A percentile compares a stretch with the other conserved stretches of the same genome.
phyloP scores from a whole-genome alignment of 129 eudicot species.

The Deinandra increscens region DNA sequence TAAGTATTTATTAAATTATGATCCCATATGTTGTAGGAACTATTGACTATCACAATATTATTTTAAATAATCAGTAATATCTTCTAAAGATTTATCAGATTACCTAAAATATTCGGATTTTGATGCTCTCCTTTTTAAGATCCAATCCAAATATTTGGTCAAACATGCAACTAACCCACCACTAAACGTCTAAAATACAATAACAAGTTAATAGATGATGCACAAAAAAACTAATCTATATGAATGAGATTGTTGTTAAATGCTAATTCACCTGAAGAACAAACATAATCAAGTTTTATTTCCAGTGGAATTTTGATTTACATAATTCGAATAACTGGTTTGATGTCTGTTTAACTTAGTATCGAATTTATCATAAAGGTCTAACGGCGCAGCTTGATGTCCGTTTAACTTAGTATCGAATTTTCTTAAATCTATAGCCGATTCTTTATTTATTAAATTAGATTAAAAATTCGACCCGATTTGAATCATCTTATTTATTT shows the following conservation, averaged over 20 bases:
- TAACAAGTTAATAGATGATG: neutral
- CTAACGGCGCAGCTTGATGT: too few species aligned
- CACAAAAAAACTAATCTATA: conserved; percentile 16
- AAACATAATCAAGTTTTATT: conserved; percentile 28
- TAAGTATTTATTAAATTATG: neutral
- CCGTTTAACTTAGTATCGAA: too few species aligned
- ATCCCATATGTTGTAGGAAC: neutral
- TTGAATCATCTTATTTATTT: too few species aligned
- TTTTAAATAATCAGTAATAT: conserved; percentile 19
- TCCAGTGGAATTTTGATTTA: conserved; percentile 31
- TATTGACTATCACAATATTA: neutral
- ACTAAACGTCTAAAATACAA: neutral
- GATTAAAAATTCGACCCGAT: too few species aligned
- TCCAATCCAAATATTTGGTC: conserved; percentile 14
- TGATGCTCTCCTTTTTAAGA: conserved; percentile 15
- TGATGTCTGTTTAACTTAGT: too few species aligned
- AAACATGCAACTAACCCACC: neutral
- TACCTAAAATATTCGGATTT: conserved; percentile 19
- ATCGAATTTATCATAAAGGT: too few species aligned
- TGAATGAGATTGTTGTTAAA: neutral
- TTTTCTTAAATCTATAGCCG: too few species aligned
- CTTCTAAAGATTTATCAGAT: conserved; percentile 13
- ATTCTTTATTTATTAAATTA: too few species aligned
- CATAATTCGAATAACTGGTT: too few species aligned
- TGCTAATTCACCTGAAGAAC: conserved; percentile 11